Evolutionary conservation across 768 basidiomycete species (phyloP).

Genomic region (Crepidotus variabilis): DNA sequence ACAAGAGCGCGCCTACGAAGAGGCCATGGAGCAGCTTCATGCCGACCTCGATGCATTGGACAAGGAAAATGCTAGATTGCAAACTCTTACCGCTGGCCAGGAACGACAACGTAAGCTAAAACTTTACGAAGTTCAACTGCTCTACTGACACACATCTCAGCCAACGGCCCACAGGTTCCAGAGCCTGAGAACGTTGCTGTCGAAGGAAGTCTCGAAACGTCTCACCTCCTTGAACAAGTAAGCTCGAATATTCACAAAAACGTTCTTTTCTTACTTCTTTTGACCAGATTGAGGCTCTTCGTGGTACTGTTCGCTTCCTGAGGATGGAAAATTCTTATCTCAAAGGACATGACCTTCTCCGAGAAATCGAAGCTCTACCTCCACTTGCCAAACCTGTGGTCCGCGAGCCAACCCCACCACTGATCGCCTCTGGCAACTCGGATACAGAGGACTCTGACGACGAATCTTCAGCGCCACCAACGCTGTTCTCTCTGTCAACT

Average conservation of each 20-base stretch:
- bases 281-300: slow-evolving; percentile 82
- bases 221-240: slow-evolving; percentile 86
- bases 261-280: not conserved
- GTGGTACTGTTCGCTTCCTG: slow-evolving; percentile 88
- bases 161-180: slow-evolving; percentile 43
- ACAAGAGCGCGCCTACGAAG: slow-evolving; percentile 87
- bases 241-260: slow-evolving; percentile 10
- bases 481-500: slow-evolving; percentile 65
- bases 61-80: slow-evolving; percentile 84
- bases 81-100: slow-evolving; percentile 57
- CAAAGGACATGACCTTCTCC: slow-evolving; percentile 87
- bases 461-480: slow-evolving; percentile 38
- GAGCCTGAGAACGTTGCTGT: slow-evolving; percentile 63
- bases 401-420: slow-evolving; percentile 59
- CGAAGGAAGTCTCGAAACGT: slow-evolving; percentile 83
- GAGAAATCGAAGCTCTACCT: slow-evolving; percentile 75
- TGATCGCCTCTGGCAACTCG: slow-evolving; percentile 60
- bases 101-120: slow-evolving; percentile 64
- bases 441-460: slow-evolving; percentile 68
- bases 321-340: slow-evolving; percentile 91
- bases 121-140: not conserved
- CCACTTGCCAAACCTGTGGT: slow-evolving; percentile 47
- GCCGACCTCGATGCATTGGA: slow-evolving; percentile 83
- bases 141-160: slow-evolving; percentile 16
- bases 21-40: slow-evolving; percentile 91